phyloP scores from a whole-genome alignment of 768 basidiomycete genomes.

The Kwoniella europaea region DNA sequence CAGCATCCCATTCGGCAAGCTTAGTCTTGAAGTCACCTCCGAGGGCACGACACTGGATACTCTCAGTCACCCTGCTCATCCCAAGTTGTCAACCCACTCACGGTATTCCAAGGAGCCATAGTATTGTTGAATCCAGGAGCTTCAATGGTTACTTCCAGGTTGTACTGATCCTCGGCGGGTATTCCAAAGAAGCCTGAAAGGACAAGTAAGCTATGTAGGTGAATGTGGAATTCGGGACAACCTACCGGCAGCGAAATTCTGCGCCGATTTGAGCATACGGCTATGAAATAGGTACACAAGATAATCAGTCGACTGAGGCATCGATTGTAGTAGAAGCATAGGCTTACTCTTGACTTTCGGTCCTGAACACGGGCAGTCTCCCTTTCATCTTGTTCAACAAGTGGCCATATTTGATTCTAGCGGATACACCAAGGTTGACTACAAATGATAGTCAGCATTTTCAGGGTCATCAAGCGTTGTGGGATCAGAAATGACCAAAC shows the following conservation, averaged over 20 bases:
- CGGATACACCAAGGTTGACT: conserved; percentile 71
- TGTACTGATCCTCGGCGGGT: conserved; percentile 70
- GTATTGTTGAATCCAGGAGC: conserved; percentile 75
- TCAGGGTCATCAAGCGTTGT: too few relatives aligned
- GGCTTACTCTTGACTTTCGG: conserved; percentile 68
- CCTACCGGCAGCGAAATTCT: conserved; percentile 66
- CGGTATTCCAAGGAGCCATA: conserved; percentile 79
- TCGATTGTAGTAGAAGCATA: too few relatives aligned
- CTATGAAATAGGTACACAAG: conserved; percentile 42
- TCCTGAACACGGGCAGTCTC: conserved; percentile 76
- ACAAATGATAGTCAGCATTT: background rate
- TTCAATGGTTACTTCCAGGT: conserved; percentile 78
- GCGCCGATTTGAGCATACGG: conserved; percentile 63
- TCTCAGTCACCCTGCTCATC: background rate
- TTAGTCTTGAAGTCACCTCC: conserved; percentile 29
- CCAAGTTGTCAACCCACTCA: conserved; percentile 15
- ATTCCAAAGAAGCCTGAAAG: conserved; percentile 73
- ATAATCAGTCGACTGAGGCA: too few relatives aligned
- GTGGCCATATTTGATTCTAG: conserved; percentile 75
- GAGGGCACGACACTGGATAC: conserved; percentile 58
- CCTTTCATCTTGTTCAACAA: conserved; percentile 72
- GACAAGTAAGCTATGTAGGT: background rate
- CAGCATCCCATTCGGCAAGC: conserved; percentile 66
- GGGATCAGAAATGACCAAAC: conserved; percentile 14
- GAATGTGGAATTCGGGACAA: background rate